Base-by-base conservation (phyloP, 148 eudicot genomes). In the Gaultheria prostrata region DNA sequence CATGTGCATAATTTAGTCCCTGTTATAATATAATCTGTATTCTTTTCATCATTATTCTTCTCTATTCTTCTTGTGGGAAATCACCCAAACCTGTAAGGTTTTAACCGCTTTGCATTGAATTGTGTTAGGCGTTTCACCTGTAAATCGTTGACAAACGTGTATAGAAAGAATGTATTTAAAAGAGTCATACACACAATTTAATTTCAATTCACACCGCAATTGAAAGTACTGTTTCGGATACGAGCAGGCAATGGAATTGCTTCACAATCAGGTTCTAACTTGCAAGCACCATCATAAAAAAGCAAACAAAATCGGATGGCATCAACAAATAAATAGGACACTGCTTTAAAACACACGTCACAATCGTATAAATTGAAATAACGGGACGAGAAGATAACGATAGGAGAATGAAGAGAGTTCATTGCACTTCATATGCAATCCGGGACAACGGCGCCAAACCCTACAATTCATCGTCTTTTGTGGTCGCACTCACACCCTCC, bases 381-480 rank as follows among this genome's bases (percentile, higher is more conserved):
- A 10, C 21, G 72, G 28, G 13, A 32, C 6, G 6, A 26, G 39
- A 53, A 33, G 28, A 33, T 32, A 3, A 80, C 20, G 15, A 8
- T 1, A 79, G 24, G 67, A 57, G 20, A 13, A 63, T 56, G 74
- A 80, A n/a, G 26, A 80, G 39, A 50, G 3, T 43, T 32, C 39
- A 8, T 26, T 67, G 59, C 69, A 82, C 76, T 73, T 82, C 78
- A 73, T 73, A 18, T 82, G 35, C 53, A 82, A 82, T 33, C 39
- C 9, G 75, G 8, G 28, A 39, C 43, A 4, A 39, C 6, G 4
- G 17, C 33, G n/a, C n/a, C 9, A 26, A 94, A 91, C 33, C 90
- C 48, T 89, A 71, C 8, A 90, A 80, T 28, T 80, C 90, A 46
- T 89, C 92, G 48, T 89, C 93, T 76, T 89, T 87, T 6, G 88